Conservation (phyloP, 2,329 filamentous ascomycete species). For the Rhynchosporium secalis region DNA sequence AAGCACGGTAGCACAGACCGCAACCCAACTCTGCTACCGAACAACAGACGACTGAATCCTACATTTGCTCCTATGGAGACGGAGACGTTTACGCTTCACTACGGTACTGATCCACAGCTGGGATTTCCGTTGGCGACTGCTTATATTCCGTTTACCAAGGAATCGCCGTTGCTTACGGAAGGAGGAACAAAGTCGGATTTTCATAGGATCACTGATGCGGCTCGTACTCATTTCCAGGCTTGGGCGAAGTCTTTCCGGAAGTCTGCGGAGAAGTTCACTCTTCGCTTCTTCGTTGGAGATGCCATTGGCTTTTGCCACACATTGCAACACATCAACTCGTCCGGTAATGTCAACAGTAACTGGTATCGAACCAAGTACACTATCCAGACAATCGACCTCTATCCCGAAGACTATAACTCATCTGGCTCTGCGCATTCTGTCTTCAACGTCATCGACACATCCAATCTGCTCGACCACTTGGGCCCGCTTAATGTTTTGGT, state of each 20-base stretch:
- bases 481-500: constrained; percentile 23
- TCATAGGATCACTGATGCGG: constrained; percentile 13
- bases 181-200: not conserved
- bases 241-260: constrained; percentile 15
- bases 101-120: constrained; percentile 20
- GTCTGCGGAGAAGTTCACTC: not conserved
- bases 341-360: not conserved
- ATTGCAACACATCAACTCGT: constrained; percentile 14
- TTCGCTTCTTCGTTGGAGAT: constrained; percentile 23
- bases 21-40: not conserved
- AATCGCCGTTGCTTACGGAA: constrained; percentile 1
- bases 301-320: constrained; percentile 23
- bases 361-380: constrained; percentile 7
- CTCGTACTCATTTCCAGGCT: constrained; percentile 11
- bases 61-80: constrained; percentile 16
- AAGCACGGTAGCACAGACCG: constrained; percentile 11
- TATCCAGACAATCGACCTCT: constrained; percentile 9
- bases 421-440: not conserved
- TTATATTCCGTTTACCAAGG: constrained; percentile 9
- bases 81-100: constrained; percentile 12
- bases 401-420: constrained; percentile 1
- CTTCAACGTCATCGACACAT: constrained; percentile 24
- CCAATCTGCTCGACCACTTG: constrained; percentile 22
- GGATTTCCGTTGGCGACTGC: constrained; percentile 22
- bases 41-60: constrained; percentile 13